These are phyloP conservation scores for Aspergillus taichungensis DNA, from an alignment of 495 filamentous ascomycete species.

Conservation along the genomic window DNA sequence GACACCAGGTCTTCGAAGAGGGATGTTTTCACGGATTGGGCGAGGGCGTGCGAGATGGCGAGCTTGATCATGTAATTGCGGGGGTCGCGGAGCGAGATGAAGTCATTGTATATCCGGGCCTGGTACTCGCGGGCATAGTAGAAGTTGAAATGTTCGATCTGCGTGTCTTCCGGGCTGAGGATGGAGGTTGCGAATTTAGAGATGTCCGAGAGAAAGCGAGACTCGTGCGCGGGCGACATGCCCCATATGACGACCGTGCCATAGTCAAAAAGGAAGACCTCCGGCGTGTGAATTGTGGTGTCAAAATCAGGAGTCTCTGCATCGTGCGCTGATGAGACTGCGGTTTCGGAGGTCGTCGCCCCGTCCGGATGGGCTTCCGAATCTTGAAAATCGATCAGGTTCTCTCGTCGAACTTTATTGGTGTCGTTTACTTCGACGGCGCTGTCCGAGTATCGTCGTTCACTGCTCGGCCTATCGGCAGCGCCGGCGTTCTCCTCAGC, in stretches of 20 bases:
- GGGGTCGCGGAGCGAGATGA: constrained; percentile 87
- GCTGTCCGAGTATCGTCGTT: constrained; percentile 59
- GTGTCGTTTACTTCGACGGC: constrained; percentile 49
- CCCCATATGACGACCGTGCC: constrained; percentile 99
- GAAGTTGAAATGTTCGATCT: constrained; percentile 97
- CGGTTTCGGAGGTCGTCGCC: constrained; percentile 19
- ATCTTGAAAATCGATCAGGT: constrained; percentile 45
- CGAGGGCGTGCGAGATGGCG: constrained; percentile 88
- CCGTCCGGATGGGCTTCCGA: constrained; percentile 24
- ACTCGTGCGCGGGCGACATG: constrained; percentile 79
- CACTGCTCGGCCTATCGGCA: constrained; percentile 33
- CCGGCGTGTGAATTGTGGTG: constrained; percentile 76
- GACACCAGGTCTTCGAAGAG: constrained; percentile 95
- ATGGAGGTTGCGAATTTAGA: constrained; percentile 94
- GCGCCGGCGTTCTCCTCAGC: constrained; percentile 17
- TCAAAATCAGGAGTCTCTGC: constrained; percentile 34
- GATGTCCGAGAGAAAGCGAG: constrained; percentile 83
- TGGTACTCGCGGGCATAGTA: constrained; percentile 98
- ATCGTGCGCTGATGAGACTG: constrained; percentile 11
- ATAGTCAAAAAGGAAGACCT: constrained; percentile 94
- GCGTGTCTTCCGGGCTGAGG: constrained; percentile 74
- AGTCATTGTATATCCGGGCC: constrained; percentile 97
- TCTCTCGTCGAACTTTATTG: constrained; percentile 38
- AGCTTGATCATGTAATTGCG: constrained; percentile 96
- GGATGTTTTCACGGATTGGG: constrained; percentile 93